Evolutionary conservation across 2,329 filamentous ascomycete genomes (phyloP).

Genomic region (Penicillium paneum): DNA sequence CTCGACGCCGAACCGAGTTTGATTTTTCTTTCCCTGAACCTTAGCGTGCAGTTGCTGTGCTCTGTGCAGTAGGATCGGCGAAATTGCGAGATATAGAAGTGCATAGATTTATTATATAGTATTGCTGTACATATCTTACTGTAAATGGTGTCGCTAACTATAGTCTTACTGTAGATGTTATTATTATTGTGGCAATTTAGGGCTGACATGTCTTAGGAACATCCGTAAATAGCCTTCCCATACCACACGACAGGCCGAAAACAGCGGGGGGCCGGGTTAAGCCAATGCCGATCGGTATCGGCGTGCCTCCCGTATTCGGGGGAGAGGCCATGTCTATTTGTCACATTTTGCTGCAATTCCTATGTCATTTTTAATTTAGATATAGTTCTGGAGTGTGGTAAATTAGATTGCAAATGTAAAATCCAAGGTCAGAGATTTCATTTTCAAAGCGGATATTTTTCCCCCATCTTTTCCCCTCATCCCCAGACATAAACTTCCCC

Average conservation of each 20-base stretch:
- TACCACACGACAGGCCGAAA: slow-evolving; percentile 4
- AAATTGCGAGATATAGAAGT: neutral
- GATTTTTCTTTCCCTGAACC: neutral
- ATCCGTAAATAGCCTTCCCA: slow-evolving; percentile 1
- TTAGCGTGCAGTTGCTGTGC: neutral
- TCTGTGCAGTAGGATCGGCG: neutral
- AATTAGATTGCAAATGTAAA: neutral
- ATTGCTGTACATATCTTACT: too few species aligned
- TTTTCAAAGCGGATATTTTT: neutral
- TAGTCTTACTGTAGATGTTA: too few species aligned
- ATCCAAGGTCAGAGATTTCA: neutral
- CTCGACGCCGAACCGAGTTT: neutral
- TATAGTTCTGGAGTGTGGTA: neutral
- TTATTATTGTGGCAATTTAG: too few species aligned
- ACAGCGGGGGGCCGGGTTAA: neutral
- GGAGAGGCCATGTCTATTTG: neutral
- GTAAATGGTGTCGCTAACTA: too few species aligned
- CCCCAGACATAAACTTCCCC: slow-evolving; percentile 2
- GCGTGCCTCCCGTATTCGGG: slow-evolving; percentile 17
- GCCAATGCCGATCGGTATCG: slow-evolving; percentile 13
- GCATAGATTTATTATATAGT: neutral
- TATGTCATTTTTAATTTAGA: neutral
- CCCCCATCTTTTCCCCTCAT: slow-evolving; percentile 3
- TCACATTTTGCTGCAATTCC: neutral
- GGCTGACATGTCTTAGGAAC: neutral